phyloP scores from a whole-genome alignment of 140 eudicot genomes.

The Ambrosia hybrid region DNA sequence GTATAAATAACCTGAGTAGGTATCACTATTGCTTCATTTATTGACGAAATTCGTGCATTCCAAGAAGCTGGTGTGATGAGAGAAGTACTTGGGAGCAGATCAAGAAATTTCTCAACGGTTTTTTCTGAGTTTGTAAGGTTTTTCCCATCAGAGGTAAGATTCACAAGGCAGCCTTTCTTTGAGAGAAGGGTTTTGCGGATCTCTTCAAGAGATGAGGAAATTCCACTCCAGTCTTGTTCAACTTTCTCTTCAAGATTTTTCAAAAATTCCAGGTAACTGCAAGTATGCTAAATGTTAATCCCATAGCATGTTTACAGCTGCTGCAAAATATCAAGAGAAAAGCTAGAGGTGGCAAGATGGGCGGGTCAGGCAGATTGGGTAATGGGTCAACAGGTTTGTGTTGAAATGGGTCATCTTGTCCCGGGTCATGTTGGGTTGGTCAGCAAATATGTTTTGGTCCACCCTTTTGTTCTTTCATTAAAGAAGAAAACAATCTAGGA shows the following conservation, averaged over 20 bases:
- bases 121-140: conserved; percentile 75
- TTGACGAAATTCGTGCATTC: conserved; percentile 65
- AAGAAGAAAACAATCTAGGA: too few relatives aligned
- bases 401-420: too few relatives aligned
- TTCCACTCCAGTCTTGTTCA: conserved; percentile 78
- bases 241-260: conserved; percentile 76
- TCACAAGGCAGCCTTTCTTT: conserved; percentile 73
- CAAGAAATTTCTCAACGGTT: conserved; percentile 71
- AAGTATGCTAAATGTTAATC: conserved; percentile 29
- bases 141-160: conserved; percentile 90
- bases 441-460: too few relatives aligned
- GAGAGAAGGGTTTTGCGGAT: conserved; percentile 78
- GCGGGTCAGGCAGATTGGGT: too few relatives aligned
- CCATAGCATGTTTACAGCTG: conserved; percentile 1
- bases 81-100: conserved; percentile 69
- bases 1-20: conserved; percentile 80
- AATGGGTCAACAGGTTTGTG: too few relatives aligned
- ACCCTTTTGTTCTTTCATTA: too few relatives aligned
- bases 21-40: conserved; percentile 89
- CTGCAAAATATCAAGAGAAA: background rate
- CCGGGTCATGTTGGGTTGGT: too few relatives aligned
- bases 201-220: conserved; percentile 88
- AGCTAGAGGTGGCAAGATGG: too few relatives aligned
- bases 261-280: conserved; percentile 84
- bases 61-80: conserved; percentile 54